Conservation (phyloP, 2,329 filamentous ascomycete genomes). For the Penicillium sp. region DNA sequence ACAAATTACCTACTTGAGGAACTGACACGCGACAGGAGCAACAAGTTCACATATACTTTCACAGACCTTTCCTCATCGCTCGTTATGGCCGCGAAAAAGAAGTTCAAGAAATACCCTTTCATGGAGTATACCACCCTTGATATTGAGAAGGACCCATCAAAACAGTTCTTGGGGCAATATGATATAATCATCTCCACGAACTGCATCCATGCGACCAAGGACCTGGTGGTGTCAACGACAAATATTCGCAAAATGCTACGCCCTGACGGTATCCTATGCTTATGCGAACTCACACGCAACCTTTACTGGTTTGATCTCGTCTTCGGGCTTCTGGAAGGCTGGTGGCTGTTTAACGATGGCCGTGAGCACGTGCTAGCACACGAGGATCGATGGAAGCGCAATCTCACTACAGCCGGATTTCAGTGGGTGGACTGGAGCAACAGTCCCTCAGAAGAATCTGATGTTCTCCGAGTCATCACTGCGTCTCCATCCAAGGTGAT, state of each 20-base stretch:
- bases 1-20: conserved; percentile 21
- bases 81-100: background rate
- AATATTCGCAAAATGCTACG: background rate
- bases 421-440: background rate
- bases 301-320: conserved; percentile 31
- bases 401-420: background rate
- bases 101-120: background rate
- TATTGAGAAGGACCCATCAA: background rate
- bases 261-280: conserved; percentile 25
- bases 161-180: background rate
- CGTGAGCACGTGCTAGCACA: conserved; percentile 21
- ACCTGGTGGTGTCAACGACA: background rate
- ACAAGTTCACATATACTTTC: background rate
- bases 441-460: background rate
- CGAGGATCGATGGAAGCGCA: conserved; percentile 13
- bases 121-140: background rate
- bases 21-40: background rate
- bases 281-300: conserved; percentile 29
- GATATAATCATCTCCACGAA: background rate
- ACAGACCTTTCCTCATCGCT: background rate
- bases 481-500: background rate
- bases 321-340: conserved; percentile 37
- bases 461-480: background rate
- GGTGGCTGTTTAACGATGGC: conserved; percentile 37
- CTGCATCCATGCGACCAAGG: background rate